Evolutionary conservation across 1,139 yeast genomes (phyloP).

Genomic region (Scheffersomyces parashehatae): DNA sequence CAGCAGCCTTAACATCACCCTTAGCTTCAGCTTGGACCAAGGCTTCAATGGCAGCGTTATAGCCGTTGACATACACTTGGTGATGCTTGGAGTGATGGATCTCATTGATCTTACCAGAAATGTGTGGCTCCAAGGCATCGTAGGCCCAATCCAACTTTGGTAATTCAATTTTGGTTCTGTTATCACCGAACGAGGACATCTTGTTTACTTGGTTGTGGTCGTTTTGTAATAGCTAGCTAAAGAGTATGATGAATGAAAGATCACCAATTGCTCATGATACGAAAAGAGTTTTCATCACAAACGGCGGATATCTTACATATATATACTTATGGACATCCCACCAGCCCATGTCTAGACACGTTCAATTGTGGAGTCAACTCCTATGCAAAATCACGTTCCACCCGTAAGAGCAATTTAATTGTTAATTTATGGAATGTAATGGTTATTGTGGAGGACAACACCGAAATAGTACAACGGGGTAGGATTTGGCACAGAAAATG

Average conservation of each 20-base stretch:
- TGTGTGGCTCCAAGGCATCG: slow-evolving; percentile 44
- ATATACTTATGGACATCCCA: no score
- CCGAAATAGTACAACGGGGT: not conserved
- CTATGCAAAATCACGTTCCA: not conserved
- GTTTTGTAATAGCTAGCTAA: no score
- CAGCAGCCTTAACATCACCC: slow-evolving; percentile 39
- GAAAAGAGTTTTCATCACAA: no score
- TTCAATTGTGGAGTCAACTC: no score
- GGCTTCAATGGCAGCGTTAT: slow-evolving; percentile 41
- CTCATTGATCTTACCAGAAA: slow-evolving; percentile 43
- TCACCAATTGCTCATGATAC: no score
- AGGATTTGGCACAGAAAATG: no score
- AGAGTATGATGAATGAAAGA: no score
- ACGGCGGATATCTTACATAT: no score
- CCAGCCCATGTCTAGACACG: no score
- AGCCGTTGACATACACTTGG: slow-evolving; percentile 44
- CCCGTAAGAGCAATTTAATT: not conserved
- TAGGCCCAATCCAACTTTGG: slow-evolving; percentile 46
- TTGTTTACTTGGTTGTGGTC: not conserved
- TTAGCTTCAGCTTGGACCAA: slow-evolving; percentile 34
- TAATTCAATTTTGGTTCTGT: slow-evolving; percentile 16
- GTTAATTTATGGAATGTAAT: not conserved
- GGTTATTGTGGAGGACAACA: slow-evolving; percentile 1
- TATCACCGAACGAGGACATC: not conserved
- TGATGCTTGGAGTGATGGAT: slow-evolving; percentile 45